These are phyloP conservation scores for Cladophialophora yegresii DNA, from an alignment of 2,329 filamentous ascomycete species.

Conservation along the genomic window DNA sequence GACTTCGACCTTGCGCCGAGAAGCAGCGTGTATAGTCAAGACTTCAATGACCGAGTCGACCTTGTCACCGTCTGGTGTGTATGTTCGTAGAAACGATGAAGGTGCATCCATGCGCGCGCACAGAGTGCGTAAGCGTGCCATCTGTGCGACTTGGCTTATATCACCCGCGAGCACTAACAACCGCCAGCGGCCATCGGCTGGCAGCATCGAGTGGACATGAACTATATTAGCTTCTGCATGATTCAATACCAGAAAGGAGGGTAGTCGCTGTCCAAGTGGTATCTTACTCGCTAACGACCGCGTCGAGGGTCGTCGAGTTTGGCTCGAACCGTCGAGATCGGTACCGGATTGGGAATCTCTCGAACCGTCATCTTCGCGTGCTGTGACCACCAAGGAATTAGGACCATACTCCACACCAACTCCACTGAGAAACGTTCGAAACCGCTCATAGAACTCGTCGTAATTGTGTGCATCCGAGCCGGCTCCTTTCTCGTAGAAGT, in stretches of 20 bases:
- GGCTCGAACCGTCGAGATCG: not conserved
- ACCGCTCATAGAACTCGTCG: conserved; percentile 61
- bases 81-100: not conserved
- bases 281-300: not conserved
- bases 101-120: not conserved
- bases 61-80: not conserved
- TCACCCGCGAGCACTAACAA: conserved; percentile 56
- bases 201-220: not conserved
- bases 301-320: not conserved
- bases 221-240: conserved; percentile 34
- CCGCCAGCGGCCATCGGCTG: conserved; percentile 49
- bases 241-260: conserved; percentile 45
- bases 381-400: conserved; percentile 40
- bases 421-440: conserved; percentile 61
- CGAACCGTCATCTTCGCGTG: not conserved
- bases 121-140: not conserved
- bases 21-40: not conserved
- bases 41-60: not conserved
- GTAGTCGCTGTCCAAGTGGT: not conserved
- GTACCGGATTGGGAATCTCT: not conserved
- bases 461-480: conserved; percentile 62
- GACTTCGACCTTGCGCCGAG: not conserved
- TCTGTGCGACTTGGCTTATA: conserved; percentile 55
- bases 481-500: conserved; percentile 34
- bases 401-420: conserved; percentile 60